A percentile compares a stretch with the other conserved stretches of the same genome.
Conservation (phyloP, 2,329 filamentous ascomycete species). For the Cercospora janseana region DNA sequence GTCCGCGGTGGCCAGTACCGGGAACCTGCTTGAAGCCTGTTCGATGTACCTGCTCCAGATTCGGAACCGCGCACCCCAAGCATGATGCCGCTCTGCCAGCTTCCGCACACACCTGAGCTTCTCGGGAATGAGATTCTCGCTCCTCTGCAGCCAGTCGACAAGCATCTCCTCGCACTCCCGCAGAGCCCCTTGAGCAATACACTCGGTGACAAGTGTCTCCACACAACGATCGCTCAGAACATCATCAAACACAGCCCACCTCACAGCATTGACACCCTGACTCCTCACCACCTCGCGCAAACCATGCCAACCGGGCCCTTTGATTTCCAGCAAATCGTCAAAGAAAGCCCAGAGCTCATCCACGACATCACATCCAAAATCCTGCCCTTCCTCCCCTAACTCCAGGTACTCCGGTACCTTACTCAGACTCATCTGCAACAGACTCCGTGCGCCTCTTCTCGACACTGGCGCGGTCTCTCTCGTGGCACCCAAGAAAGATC, state of each 20-base stretch:
- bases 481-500: constrained; percentile 5
- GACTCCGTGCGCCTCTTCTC: constrained; percentile 38
- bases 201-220: constrained; percentile 13
- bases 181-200: constrained; percentile 8
- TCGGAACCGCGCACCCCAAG: not conserved
- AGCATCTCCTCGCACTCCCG: constrained; percentile 10
- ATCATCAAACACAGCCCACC: constrained; percentile 39
- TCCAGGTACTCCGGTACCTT: constrained; percentile 44
- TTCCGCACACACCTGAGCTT: not conserved
- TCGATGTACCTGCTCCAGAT: not conserved
- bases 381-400: constrained; percentile 37
- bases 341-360: constrained; percentile 44
- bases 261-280: constrained; percentile 42
- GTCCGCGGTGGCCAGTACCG: not conserved
- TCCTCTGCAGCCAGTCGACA: constrained; percentile 3
- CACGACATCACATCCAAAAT: constrained; percentile 27
- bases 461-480: constrained; percentile 15
- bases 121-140: not conserved
- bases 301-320: constrained; percentile 40
- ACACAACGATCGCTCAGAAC: constrained; percentile 29
- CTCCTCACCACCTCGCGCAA: constrained; percentile 44
- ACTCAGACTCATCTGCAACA: constrained; percentile 42
- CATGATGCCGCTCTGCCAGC: not conserved
- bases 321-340: constrained; percentile 38
- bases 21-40: not conserved